Base-by-base conservation (phyloP, 176 grass and related monocot species). In the Bonia amplexicaulis region DNA sequence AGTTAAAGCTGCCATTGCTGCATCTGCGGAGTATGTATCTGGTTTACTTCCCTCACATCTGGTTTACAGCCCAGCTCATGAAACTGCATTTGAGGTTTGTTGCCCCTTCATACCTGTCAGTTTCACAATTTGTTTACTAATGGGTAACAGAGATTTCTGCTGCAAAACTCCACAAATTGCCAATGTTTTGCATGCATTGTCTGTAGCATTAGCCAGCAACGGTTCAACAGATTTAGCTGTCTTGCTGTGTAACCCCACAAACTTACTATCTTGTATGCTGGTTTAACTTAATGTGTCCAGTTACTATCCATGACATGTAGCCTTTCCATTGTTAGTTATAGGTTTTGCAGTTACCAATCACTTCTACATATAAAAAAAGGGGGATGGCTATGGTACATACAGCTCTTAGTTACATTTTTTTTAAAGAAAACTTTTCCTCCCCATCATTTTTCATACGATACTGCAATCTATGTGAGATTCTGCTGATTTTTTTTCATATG, bases 81-180 rank as follows among this genome's bases (percentile, higher is more conserved):
- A 98, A 92, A 87, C 89, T 88, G 90, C 96, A 84, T 81, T 92
- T 63, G 95, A 97, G 92, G 95, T 97, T 89, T 86, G 84, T 85
- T 49, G 14, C 22, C 14, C 12, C 13, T 66, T 77, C 10, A 42
- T 84, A 51, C 48, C 14, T 88, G 40, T 59, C 48, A 27, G 53
- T 52, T 71, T 61, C 23, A 62, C 45, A 64, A 54, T 71, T 88
- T 63, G 23, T 84, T 57, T 73, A 26, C 52, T 57, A 61, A 69
- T 39, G 17, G 10, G 26, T 79, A 41, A 25, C 41, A 44, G 29
- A 75, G 15, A n/a, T 76, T 58, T 49, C 79, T 61, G 2, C 22
- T 40, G 20, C 44, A 26, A 26, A 40, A 51, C 27, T 47, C 5
- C 23, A 16, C 16, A 67, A 69, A 69, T 47, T 39, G 44, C 29